Conservation (phyloP, 345 rosid species). For the Psidium friedrichsthalianum region DNA sequence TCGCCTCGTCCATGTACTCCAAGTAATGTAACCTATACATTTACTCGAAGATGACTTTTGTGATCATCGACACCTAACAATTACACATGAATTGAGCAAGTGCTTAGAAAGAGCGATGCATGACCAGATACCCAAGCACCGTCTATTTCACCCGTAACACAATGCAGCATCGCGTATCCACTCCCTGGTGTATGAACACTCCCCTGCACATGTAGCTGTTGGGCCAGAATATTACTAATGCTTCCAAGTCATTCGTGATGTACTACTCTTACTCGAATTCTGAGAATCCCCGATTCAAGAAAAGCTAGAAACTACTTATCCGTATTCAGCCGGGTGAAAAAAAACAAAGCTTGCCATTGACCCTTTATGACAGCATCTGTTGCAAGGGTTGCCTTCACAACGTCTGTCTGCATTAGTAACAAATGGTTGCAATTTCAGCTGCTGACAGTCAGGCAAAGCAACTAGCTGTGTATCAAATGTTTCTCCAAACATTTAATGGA, state of each 20-base stretch:
- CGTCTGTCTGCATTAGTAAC: constrained; percentile 36
- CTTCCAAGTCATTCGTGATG: neutral
- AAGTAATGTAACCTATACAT: neutral
- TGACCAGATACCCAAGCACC: constrained; percentile 70
- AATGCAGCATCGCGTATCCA: constrained; percentile 74
- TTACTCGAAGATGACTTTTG: neutral
- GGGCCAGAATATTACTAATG: neutral
- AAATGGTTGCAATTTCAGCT: neutral
- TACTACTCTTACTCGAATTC: neutral
- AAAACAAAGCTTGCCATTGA: constrained; percentile 30
- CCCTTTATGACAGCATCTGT: constrained; percentile 80
- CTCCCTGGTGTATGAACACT: constrained; percentile 59
- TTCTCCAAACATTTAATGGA: neutral
- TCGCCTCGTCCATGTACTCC: neutral
- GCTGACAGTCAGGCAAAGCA: neutral
- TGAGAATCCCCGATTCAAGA: neutral
- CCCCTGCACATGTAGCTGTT: constrained; percentile 17
- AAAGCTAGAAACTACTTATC: neutral
- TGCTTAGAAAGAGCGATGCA: constrained; percentile 15
- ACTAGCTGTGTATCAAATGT: neutral
- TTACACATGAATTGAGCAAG: too few species aligned
- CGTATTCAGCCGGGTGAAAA: neutral
- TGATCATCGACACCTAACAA: neutral
- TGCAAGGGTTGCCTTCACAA: constrained; percentile 78
- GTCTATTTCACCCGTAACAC: constrained; percentile 73